Evolutionary conservation across 192 early-diverging fungal genomes (phyloP).

Genomic region (Coemansia asiatica): DNA sequence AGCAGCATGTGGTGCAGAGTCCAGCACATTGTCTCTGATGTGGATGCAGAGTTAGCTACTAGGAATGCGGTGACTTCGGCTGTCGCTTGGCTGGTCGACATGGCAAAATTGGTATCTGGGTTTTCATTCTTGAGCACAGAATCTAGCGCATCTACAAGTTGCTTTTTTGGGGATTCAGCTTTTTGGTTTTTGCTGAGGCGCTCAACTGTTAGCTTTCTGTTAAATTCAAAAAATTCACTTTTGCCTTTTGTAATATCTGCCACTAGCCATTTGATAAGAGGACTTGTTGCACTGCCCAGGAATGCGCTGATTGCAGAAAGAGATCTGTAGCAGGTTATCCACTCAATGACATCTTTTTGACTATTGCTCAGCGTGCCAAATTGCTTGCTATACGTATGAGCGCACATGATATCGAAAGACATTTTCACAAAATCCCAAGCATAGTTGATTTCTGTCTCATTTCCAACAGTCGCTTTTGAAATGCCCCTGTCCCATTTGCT

Average conservation of each 20-base stretch:
- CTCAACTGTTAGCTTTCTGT: conserved; percentile 8
- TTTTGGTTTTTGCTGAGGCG: too few relatives aligned
- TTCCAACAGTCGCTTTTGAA: not conserved
- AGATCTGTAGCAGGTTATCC: conserved; percentile 19
- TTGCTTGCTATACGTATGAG: conserved; percentile 31
- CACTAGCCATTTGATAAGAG: not conserved
- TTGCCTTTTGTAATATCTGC: conserved; percentile 11
- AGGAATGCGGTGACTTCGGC: conserved; percentile 40
- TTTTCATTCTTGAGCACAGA: conserved; percentile 40
- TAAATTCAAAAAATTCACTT: conserved; percentile 28
- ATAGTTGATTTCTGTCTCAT: conserved; percentile 19
- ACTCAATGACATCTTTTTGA: conserved; percentile 14
- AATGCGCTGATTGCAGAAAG: not conserved
- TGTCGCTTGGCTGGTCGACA: conserved; percentile 30
- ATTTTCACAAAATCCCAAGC: conserved; percentile 16
- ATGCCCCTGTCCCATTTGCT: conserved; percentile 28
- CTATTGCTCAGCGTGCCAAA: conserved; percentile 27
- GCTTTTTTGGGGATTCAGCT: conserved; percentile 14
- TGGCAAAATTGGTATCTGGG: conserved; percentile 18
- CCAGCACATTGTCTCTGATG: conserved; percentile 32
- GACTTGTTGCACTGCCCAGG: not conserved
- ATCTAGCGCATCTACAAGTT: conserved; percentile 27
- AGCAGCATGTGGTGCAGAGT: conserved; percentile 40
- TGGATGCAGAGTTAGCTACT: conserved; percentile 36
- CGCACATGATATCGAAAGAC: conserved; percentile 29